Evolutionary conservation across 1,284 basidiomycete species (phyloP), one percentile per base, ranked within the genome.

Genomic region (Fistulinella staudtii): DNA sequence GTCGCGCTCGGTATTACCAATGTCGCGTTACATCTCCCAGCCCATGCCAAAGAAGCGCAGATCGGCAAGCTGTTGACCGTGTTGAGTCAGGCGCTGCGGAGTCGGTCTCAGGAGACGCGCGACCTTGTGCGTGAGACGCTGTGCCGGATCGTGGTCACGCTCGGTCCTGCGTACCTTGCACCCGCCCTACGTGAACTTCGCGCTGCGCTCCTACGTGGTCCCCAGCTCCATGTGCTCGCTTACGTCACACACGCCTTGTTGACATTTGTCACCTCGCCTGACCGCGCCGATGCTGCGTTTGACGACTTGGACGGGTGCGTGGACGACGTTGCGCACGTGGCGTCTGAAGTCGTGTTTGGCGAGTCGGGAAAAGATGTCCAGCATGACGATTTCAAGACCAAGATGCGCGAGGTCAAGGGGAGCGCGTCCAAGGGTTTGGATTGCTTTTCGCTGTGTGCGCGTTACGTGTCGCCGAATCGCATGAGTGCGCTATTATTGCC

Each of bases 331-430:
- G 84, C 88, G 1, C 79, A 89, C 56, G 72, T 97, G 27, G 85
- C 93, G 2, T 82, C 89, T 1, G 95, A 98, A 59, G 95, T 98
- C 45, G 79, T 98, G 42, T 98, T 98, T 60, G 95, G 95, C 13
- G 84, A 92, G 58, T 94, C 93, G 0, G 90, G 89, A 9, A 91
- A 92, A 63, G 93, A 98, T 58, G 86, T 90, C 0, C 81, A 85
- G 40, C 77, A 85, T 3, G 92, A 95, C 54, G 94, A 88, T 21
- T 96, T 93, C 80, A 92, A 87, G 71, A 95, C 93, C 14, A 96
- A 92, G 67, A 89, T 93, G 81, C 79, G 86, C 18, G 93, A 97
- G 68, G 93, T 94, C 17, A 78, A 84, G 31, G 75, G 80, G 3
- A 89, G 91, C 7, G 73, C 80, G 2, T 82, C 87, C 14, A 85